Conservation (phyloP, 1,139 yeast genomes). For the Diutina neorugosa region DNA sequence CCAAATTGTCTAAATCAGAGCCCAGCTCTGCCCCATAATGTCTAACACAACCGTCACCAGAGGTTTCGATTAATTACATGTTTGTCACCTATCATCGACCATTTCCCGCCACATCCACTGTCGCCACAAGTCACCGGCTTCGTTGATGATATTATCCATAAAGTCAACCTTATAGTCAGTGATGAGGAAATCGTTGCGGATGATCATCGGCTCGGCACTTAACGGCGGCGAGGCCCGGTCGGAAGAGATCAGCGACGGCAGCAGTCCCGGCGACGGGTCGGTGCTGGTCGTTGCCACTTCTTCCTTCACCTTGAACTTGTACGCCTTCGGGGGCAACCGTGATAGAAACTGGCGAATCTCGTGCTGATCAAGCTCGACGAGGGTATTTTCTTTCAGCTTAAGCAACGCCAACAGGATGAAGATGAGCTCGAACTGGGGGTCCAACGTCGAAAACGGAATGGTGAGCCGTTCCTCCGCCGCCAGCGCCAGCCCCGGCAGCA, state of each 20-base stretch:
- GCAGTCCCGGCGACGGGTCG: background rate
- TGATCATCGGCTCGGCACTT: constrained; percentile 5
- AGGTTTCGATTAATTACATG: background rate
- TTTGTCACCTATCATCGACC: constrained; percentile 6
- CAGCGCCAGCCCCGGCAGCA: constrained; percentile 4
- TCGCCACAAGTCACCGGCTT: constrained; percentile 85
- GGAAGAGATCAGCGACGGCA: background rate
- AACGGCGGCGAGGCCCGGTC: background rate
- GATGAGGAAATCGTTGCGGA: constrained; percentile 23
- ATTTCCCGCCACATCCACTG: constrained; percentile 72
- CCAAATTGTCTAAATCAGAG: background rate
- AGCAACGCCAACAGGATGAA: constrained; percentile 71
- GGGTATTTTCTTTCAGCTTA: constrained; percentile 65
- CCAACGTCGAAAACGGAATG: constrained; percentile 56
- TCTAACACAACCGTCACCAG: background rate
- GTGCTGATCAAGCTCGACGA: constrained; percentile 79
- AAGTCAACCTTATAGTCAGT: constrained; percentile 21
- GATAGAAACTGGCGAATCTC: constrained; percentile 75
- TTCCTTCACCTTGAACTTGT: constrained; percentile 14
- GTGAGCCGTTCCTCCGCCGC: constrained; percentile 8
- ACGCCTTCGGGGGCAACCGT: constrained; percentile 36
- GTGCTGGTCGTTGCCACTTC: constrained; percentile 6
- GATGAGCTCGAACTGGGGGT: constrained; percentile 67
- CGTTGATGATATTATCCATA: constrained; percentile 57
- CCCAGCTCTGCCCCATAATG: background rate